Evolutionary conservation across 306 rosid genomes (phyloP).

Genomic region (Dalbergia cochinchinensis): DNA sequence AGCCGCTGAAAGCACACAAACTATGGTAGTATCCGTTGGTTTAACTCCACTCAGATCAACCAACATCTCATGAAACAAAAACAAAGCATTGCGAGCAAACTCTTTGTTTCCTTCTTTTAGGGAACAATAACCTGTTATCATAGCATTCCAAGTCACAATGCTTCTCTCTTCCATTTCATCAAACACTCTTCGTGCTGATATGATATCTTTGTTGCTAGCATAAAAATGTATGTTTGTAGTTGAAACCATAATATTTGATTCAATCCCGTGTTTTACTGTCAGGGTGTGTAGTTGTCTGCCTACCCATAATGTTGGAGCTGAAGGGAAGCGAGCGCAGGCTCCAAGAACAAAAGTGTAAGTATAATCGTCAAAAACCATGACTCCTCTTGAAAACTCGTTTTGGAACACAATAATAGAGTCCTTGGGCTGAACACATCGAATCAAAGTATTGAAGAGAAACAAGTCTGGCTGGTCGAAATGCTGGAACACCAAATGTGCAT

Average conservation of each 20-base stretch:
- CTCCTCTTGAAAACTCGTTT: constrained; percentile 58
- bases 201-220: constrained; percentile 65
- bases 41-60: constrained; percentile 55
- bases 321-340: constrained; percentile 78
- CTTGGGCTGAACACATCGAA: constrained; percentile 64
- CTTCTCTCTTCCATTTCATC: constrained; percentile 75
- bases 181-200: constrained; percentile 66
- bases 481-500: constrained; percentile 62
- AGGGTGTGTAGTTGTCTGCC: constrained; percentile 69
- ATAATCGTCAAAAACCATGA: constrained; percentile 56
- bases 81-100: constrained; percentile 55
- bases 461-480: constrained; percentile 49
- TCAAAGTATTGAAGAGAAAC: constrained; percentile 74
- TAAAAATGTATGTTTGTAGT: constrained; percentile 72
- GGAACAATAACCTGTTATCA: constrained; percentile 76
- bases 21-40: constrained; percentile 76
- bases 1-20: constrained; percentile 69
- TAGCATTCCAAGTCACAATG: constrained; percentile 74
- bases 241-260: constrained; percentile 59
- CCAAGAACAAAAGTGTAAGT: constrained; percentile 74
- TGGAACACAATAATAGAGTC: constrained; percentile 58
- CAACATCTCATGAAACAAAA: constrained; percentile 70
- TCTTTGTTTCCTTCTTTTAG: constrained; percentile 48
- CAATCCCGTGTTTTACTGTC: constrained; percentile 58
- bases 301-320: constrained; percentile 54